Evolutionary conservation across 768 basidiomycete genomes (phyloP), one percentile per base, ranked within the genome.

Genomic region (Boletus tylopilopsis): DNA sequence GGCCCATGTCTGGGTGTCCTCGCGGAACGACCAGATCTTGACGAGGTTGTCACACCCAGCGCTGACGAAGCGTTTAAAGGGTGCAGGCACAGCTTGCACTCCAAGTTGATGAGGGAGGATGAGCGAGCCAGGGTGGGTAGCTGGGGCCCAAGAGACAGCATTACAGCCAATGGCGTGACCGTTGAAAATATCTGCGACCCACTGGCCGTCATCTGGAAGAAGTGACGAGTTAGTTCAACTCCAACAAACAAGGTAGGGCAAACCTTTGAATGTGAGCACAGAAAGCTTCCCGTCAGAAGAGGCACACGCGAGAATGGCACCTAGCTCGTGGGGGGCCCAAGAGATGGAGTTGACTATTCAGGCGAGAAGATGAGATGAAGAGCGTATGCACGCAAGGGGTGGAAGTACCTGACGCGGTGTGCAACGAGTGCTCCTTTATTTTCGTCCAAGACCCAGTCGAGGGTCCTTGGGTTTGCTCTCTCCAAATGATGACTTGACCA

Each of bases 261-360:
- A 50, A 94, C 94, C 92, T 81, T 96, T 94, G 76, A 98, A 98
- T 7, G 89, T 89, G 47, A 99, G 75, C 32, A 99, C 94, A 9
- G 95, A 98, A 35, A 99, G 79, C 66, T 94, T 95, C 55, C 95
- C 94, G 68, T 99, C 96, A 1, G 92, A 95, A 19, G 91, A 94
- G 2, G 95, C 95, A 63, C 96, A 99, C 5, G 93, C 95, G 34
- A 98, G 78, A 54, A 97, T 94, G 1, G 96, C 92, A 29, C 95
- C 96, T 13, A 97, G 81, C 65, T 98, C 95, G 59, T 96, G 94
- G 2, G 96, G 94, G n/a, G 95, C 95, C 96, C 96, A 99, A 0
- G 92, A 91, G 19, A 98, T 87, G 1, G 94, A 94, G 72, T 99
- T 99, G 42, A 98, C 95, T 95, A 38, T 4, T 13, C 3, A 50